Base-by-base conservation (phyloP, 202 grass and related monocot species). In the Setaria viridis region DNA sequence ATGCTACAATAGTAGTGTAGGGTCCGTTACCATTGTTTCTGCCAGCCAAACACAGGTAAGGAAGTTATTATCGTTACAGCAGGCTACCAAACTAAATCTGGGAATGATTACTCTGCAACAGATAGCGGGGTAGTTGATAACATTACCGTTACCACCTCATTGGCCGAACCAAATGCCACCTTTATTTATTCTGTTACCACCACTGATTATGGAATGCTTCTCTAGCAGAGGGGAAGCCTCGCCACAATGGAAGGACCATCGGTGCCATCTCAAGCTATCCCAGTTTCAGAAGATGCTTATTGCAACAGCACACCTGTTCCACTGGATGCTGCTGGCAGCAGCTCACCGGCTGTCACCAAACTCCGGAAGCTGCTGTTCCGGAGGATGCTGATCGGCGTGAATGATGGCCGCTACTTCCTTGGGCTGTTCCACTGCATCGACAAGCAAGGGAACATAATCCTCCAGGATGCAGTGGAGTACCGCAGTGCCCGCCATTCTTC, bases 381-480 rank as follows among this genome's bases (percentile, higher is more conserved):
- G 37, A 86, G 82, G 14, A 90, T 99, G 90, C 90, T 99, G 68
- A 67, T 99, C 33, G 93, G 93, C 5, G 97, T 94, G 51, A 94
- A 91, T 0, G 94, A 99, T 3, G 92, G 92, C 1, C 90, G 94
- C 69, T 96, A 91, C 73, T 99, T 99, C 85, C 80, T 93, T 1
- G 94, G 97, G 12, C 37, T 92, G 76, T 96, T 99, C 77, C 92
- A 99, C 80, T 99, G 97, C 83, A 83, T 99, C 9, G 97, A 99
- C 77, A 99, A 99, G 76, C 90, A 94, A 82, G 97, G 97, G 32
- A 96, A 99, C 70, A 99, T 99, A 49, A 94, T 99, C 84, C 90
- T 99, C 4, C 97, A 96, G 83, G 94, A 99, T 20, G 92, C 93
- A 0, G 92, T 99, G 77, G 97, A 96, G 83, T 94, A 99, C 81